Evolutionary conservation across 2,329 filamentous ascomycete species (phyloP), one percentile per base, ranked within the genome.

Genomic region (Nannizziopsis arthrosporioides): DNA sequence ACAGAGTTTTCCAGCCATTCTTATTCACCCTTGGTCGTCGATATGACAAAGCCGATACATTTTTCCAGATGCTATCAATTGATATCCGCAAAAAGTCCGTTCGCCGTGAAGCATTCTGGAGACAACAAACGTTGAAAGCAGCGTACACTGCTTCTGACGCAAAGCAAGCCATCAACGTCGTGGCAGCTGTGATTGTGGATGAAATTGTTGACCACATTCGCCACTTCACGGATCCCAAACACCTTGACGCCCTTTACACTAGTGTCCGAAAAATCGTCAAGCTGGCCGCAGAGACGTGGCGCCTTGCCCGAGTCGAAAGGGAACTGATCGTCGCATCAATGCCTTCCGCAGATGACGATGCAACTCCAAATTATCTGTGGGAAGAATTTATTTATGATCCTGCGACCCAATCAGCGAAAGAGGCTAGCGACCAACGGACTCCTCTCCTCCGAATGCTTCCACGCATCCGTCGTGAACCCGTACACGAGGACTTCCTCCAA

Each of bases 271-370:
- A 71, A 49, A 75, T 78, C 39, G 74, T 78, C 42, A 78, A 78
- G 56, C 65, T 75, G 15, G 75, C 75, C 1, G 74, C 75, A 1
- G 73, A 78, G 58, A 77, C 74, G 6, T 78, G 75, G 75, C 66
- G 75, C 15, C 73, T 75, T 56, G 75, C 74, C 4, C 70, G 75
- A 8, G 69, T 78, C 30, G 75, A 78, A 57, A 68, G 74, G 14
- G 74, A 77, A 55, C 68, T 75, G 54, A 73, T 78, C 42, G 63
- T 68, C 9, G 75, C 75, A 2, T 67, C 63, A 1, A 72, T 77
- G 63, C 73, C 73, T 2, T 61, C 62, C 0, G 61, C 64, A 0
- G 61, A 66, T 19, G 58, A 65, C 1, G 60, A 64, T 35, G 56
- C 53, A n/a, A 55, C 60, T 11, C 52, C 56, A 2, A 66, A 67